Conservation (phyloP, 2,329 filamentous ascomycete species). For the Ceratocystis ficicola region DNA sequence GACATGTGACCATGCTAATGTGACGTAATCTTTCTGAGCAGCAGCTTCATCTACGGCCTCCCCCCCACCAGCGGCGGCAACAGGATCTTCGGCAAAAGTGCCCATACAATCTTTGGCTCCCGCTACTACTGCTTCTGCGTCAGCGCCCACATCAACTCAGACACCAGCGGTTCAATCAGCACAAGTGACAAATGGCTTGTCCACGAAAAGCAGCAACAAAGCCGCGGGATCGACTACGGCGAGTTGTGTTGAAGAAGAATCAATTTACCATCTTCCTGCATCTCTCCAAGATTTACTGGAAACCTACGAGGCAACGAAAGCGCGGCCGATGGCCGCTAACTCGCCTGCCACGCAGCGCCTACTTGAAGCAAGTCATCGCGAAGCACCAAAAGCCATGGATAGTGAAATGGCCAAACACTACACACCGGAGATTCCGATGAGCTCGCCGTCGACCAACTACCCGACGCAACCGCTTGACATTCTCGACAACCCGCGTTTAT, state of each 20-base stretch:
- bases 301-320: conserved; percentile 75
- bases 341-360: conserved; percentile 60
- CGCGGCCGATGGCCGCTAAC: conserved; percentile 47
- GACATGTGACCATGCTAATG: not conserved
- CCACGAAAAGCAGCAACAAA: conserved; percentile 39
- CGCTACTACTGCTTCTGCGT: not conserved
- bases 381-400: conserved; percentile 63
- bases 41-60: conserved; percentile 47
- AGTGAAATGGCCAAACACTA: conserved; percentile 74
- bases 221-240: conserved; percentile 25
- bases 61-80: conserved; percentile 5
- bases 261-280: conserved; percentile 82
- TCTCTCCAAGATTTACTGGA: conserved; percentile 82
- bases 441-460: conserved; percentile 65
- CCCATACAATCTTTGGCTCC: not conserved
- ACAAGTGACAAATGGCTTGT: conserved; percentile 28
- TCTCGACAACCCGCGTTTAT: conserved; percentile 81
- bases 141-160: conserved; percentile 1
- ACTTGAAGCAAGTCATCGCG: conserved; percentile 61
- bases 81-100: not conserved
- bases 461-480: conserved; percentile 85
- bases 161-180: not conserved
- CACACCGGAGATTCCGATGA: conserved; percentile 67
- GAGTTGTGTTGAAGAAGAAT: conserved; percentile 49
- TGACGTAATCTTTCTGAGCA: not conserved